Base-by-base conservation (phyloP, 176 grass and related monocot species). In the Eleusine coracana region DNA sequence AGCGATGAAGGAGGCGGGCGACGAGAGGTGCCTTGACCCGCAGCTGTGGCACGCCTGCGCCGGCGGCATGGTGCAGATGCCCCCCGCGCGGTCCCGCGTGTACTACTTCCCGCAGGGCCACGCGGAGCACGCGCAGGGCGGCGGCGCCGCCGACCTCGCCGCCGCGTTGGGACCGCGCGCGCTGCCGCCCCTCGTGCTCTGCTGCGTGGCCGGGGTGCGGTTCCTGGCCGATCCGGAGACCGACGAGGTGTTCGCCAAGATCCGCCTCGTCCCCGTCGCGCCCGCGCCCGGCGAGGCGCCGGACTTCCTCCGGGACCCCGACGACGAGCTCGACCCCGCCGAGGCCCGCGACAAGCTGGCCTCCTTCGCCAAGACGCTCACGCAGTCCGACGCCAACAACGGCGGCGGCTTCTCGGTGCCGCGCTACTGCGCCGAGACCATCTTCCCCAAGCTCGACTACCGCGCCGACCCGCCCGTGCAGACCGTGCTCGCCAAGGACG, bases 61-160 rank as follows among this genome's bases (percentile, higher is more conserved):
- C 23, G 97, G 97, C 18, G 85, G 86, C 80, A 94, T 89, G 91
- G 91, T 94, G 81, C 97, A 91, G 86, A 91, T 99, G 84, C 93
- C 93, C 23, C 23, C 73, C 21, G 58, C 68, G 65, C 76, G 84
- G 49, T 90, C 93, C 4, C 84, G 71, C 21, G 91, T 99, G 10
- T 99, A 83, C 87, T 99, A 99, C 89, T 96, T 99, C 78, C 89
- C 93, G 29, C 92, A 99, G 90, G 96, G 96, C n/a, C 96, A 99
- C 76, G 89, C 91, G 5, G 96, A 99, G 87, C 96, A 96, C 73
- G 89, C 94, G 67, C 84, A 77, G 50, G 46, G 20, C 8, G 58
- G 16, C 37, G 71, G 20, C 12, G 72, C 31, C 13, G 83, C 73
- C 20, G 87, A 90, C 41, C 77, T 88, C 58, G 84, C 72, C 13